Evolutionary conservation across 1,284 basidiomycete genomes (phyloP).

Genomic region (Sporisorium exsertum): DNA sequence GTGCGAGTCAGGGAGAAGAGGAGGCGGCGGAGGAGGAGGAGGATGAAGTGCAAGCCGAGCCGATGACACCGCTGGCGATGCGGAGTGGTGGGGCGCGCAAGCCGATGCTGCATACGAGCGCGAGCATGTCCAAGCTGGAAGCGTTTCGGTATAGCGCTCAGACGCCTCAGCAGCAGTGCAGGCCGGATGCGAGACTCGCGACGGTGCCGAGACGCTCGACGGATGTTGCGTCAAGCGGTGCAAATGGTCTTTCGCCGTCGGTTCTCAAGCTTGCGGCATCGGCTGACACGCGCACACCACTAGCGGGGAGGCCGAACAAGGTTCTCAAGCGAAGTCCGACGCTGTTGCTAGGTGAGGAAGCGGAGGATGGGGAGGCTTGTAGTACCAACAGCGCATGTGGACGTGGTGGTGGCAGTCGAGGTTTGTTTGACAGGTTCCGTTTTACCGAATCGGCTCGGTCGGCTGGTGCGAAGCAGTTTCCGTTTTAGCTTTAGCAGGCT

Average conservation of each 20-base stretch:
- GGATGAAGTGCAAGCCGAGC: slow-evolving; percentile 17
- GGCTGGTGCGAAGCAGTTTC: not conserved
- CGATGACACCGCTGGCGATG: slow-evolving; percentile 23
- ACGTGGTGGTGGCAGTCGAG: not conserved
- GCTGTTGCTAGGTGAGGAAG: slow-evolving; percentile 13
- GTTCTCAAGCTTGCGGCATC: slow-evolving; percentile 17
- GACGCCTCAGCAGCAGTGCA: slow-evolving; percentile 15
- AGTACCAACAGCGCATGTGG: not conserved
- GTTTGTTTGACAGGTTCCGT: slow-evolving; percentile 33
- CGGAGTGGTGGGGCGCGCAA: slow-evolving; percentile 6
- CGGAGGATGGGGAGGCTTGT: not conserved
- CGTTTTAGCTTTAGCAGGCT: too few relatives aligned
- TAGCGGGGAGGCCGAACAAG: slow-evolving; percentile 18
- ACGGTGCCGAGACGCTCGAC: slow-evolving; percentile 14
- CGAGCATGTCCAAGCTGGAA: slow-evolving; percentile 45
- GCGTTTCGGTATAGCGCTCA: slow-evolving; percentile 28
- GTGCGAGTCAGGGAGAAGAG: not conserved
- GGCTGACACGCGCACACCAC: slow-evolving; percentile 2
- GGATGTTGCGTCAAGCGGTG: not conserved
- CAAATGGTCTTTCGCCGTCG: slow-evolving; percentile 13
- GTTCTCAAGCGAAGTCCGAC: slow-evolving; percentile 32
- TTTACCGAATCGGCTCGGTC: slow-evolving; percentile 8
- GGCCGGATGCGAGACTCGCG: not conserved
- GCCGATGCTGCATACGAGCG: slow-evolving; percentile 23
- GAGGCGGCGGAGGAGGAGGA: not conserved